These are phyloP conservation scores for Tripidium arundinaceum DNA, from an alignment of 202 grass and related monocot species.

Conservation along the genomic window DNA sequence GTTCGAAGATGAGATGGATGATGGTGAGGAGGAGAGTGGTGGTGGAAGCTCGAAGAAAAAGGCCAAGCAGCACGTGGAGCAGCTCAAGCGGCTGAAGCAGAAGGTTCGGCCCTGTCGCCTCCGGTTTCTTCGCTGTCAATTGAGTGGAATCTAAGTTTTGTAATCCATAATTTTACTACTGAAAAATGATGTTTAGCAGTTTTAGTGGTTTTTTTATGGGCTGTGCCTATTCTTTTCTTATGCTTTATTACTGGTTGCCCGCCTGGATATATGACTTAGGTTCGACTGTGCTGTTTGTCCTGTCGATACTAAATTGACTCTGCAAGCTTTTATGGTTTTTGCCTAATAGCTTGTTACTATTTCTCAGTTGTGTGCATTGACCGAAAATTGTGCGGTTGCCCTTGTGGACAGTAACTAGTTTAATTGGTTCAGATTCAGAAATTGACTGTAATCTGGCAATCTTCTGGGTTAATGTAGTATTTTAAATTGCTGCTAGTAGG, in stretches of 20 bases:
- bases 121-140: not conserved
- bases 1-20: constrained; percentile 17
- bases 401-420: not conserved
- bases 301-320: not conserved
- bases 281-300: not conserved
- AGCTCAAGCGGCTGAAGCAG: constrained; percentile 62
- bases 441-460: not conserved
- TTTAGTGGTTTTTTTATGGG: not conserved
- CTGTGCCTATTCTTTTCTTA: not conserved
- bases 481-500: not conserved
- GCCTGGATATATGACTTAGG: not conserved
- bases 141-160: not conserved
- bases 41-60: constrained; percentile 24
- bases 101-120: constrained; percentile 46
- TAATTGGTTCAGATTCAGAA: not conserved
- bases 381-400: not conserved
- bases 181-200: not conserved
- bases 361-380: not conserved
- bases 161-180: not conserved
- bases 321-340: not conserved
- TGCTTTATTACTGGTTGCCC: not conserved
- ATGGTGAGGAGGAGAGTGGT: not conserved
- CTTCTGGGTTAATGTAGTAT: not conserved
- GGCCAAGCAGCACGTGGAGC: constrained; percentile 54
- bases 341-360: not conserved